Conservation (phyloP, 2,329 filamentous ascomycete species). For the Venturia nashicola region DNA sequence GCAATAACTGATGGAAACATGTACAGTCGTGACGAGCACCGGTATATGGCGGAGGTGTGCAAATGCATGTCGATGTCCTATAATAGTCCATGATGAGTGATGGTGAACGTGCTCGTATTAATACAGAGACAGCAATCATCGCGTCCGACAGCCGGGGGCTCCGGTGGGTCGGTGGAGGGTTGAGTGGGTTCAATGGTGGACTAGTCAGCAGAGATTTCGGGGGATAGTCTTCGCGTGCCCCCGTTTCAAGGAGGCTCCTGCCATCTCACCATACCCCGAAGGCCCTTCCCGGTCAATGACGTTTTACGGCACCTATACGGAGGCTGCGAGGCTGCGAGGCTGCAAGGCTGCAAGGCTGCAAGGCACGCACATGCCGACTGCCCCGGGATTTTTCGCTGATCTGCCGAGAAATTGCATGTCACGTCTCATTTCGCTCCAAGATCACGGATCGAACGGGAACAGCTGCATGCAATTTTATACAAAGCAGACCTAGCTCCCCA, state of each 20-base stretch:
- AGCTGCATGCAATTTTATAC: neutral
- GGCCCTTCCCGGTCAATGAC: neutral
- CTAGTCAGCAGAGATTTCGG: neutral
- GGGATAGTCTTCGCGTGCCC: neutral
- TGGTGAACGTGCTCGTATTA: too few species aligned
- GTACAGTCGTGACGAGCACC: too few species aligned
- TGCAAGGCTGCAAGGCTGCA: too few species aligned
- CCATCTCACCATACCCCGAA: neutral
- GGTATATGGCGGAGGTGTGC: too few species aligned
- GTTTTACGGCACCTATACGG: too few species aligned
- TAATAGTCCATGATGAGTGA: too few species aligned
- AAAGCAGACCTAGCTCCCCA: too few species aligned
- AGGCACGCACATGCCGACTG: too few species aligned
- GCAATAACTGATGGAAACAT: too few species aligned
- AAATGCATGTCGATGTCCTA: too few species aligned
- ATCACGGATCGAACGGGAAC: neutral
- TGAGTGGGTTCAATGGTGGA: neutral
- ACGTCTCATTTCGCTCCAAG: neutral
- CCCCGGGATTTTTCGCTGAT: neutral
- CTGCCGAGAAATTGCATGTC: neutral
- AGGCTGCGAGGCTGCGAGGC: too few species aligned
- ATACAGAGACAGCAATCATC: too few species aligned
- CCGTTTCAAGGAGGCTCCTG: neutral
- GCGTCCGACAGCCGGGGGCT: neutral
- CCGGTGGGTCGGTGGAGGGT: neutral